Evolutionary conservation across 495 filamentous ascomycete species (phyloP), one percentile per base, ranked within the genome.

Genomic region (Melanomma pulvis-pyrius): DNA sequence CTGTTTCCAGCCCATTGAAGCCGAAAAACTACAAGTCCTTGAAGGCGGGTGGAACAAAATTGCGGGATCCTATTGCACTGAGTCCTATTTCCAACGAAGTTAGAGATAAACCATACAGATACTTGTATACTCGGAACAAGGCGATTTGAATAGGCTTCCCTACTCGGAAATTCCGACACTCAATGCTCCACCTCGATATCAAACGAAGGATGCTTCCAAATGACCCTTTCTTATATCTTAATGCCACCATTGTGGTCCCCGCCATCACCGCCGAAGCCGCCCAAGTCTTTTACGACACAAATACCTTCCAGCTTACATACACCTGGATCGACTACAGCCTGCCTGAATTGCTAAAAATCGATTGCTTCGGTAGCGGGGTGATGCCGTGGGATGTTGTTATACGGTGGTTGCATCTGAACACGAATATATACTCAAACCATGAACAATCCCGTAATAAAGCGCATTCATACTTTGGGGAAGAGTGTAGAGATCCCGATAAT

Each of bases 261-360:
- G 25, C 7, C 1, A 59, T 65, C 29, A 53, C 62, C 11, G 53
- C 55, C 44, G 62, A 65, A 46, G 62, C 54, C 2, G 62, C 62
- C 12, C 53, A 65, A 25, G 32, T 47, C 2, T n/a, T 58, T 17
- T 65, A 65, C 25, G 26, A 59, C 41, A 59, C 39, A 13, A 65
- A 65, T 36, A 17, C 8, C 30, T 65, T 65, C 54, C 19, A 59
- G 1, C 34, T 59, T 15, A 25, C 1, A 9, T 8, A 7, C 1
- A 24, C 28, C 11, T 36, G 32, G 32, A 36, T 36, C 13, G 13
- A 36, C 32, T 36, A 6, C 13, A 36, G 13, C 32, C 13, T 36
- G 13, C 32, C 32, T 36, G 32, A 36, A 36, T 13, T 36, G 13
- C 13, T 36, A 36, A 36, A 36, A 36, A 36, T 36, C 13, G 32